phyloP scores from a whole-genome alignment of 2,329 filamentous ascomycete genomes.

The Fusarium solani-melongenae region DNA sequence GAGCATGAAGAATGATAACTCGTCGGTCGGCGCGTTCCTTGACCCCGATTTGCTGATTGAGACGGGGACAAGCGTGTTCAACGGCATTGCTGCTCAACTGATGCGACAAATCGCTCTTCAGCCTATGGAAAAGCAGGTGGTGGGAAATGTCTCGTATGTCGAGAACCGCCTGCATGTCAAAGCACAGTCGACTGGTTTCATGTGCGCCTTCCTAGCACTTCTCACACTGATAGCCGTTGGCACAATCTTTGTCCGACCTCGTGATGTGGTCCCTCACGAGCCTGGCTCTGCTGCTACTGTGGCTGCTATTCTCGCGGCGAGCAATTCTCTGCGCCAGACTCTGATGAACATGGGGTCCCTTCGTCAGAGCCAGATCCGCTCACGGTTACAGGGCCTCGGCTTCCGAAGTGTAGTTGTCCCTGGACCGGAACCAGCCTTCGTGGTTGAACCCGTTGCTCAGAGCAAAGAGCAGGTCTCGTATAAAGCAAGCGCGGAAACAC shows the following conservation, averaged over 20 bases:
- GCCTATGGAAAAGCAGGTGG: constrained; percentile 15
- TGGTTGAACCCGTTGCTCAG: constrained; percentile 20
- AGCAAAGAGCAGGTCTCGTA: constrained; percentile 6
- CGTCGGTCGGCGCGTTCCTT: constrained; percentile 17
- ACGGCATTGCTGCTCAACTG: constrained; percentile 27
- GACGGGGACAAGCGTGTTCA: constrained; percentile 23
- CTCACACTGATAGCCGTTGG: constrained; percentile 18
- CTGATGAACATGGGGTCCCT: constrained; percentile 19
- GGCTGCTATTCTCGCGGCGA: constrained; percentile 26
- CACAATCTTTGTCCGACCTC: constrained; percentile 26
- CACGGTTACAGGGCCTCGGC: constrained; percentile 9
- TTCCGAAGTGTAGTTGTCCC: constrained; percentile 17
- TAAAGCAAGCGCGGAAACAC: not conserved
- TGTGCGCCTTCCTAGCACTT: constrained; percentile 21
- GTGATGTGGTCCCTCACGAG: constrained; percentile 21
- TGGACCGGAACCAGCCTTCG: constrained; percentile 8
- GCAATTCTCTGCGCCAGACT: constrained; percentile 9
- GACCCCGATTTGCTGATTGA: constrained; percentile 21
- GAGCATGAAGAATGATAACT: constrained; percentile 33
- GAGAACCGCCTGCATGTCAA: constrained; percentile 28
- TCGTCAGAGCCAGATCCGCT: constrained; percentile 21
- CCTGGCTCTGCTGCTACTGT: constrained; percentile 23
- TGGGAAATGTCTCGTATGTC: constrained; percentile 17
- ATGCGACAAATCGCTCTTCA: constrained; percentile 18
- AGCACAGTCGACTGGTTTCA: constrained; percentile 24